Base-by-base conservation (phyloP, 805 yeast species). In the Teunomyces gatunensis region DNA sequence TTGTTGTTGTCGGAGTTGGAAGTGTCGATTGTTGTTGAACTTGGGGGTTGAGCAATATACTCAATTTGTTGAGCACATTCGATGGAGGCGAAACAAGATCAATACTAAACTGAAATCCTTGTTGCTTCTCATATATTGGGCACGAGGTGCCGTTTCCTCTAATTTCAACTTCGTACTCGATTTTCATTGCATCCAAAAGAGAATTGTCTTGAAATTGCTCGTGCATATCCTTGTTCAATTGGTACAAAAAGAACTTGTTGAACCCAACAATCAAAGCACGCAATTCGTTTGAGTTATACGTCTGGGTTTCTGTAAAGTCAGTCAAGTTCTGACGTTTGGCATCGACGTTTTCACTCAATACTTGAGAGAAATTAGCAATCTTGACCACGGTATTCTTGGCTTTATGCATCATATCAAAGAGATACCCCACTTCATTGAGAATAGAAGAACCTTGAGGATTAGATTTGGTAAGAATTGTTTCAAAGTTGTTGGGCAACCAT, bases 391-490 rank as follows among this genome's bases (percentile, higher is more conserved):
- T 78, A 0, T 96, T 94, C 11, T 77, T 68, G 0, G 96, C 89
- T 61, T 88, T 87, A 36, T 77, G 77, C 67, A 92, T 77, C 99
- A 94, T 92, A 59, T 95, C 98, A 66, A 82, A 89, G 11, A 95
- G 69, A 53, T 89, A 89, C 0, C 97, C 99, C 40, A 91, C 68
- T 60, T 94, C 97, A 42, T 87, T 83, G 23, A 90, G 65, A 3
- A 91, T 62, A 2, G 87, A 81, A 1, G 76, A 68, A 0, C 77
- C 76, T 46, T 69, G 73, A 32, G 66, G 68, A 44, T 71, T 71
- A 23, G 60, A 60, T 5, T 53, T 39, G 5, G 48, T 46, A 6
- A 60, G 44, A 3, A 70, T 61, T 2, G 67, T 58, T 0, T 64
- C 64, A 32, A 68, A 63, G 57, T 62, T 71, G 47, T 58, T 64